A percentile compares a stretch with the other conserved stretches of the same genome.
phyloP scores from a whole-genome alignment of 1,284 basidiomycete genomes.

The Neotropicomus parvogracilis region DNA sequence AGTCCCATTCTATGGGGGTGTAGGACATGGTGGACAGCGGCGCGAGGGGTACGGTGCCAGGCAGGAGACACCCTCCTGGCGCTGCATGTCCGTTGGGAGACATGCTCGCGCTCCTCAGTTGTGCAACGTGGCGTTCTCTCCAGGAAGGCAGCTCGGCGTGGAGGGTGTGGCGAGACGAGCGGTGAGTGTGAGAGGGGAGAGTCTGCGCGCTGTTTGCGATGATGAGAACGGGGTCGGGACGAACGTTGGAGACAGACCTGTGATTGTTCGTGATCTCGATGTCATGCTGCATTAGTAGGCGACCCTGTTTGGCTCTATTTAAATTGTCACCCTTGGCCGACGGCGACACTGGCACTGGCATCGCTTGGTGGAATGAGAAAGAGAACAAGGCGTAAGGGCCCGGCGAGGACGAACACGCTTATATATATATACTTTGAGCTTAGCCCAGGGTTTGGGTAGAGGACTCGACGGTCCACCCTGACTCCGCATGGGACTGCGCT shows the following conservation, averaged over 20 bases:
- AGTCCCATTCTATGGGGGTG: slow-evolving; percentile 53
- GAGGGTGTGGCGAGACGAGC: background rate
- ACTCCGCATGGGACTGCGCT: slow-evolving; percentile 15
- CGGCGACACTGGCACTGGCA: slow-evolving; percentile 23
- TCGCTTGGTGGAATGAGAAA: background rate
- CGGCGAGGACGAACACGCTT: background rate
- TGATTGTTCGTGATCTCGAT: slow-evolving; percentile 14
- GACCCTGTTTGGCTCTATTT: slow-evolving; percentile 31
- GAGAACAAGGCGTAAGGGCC: too few relatives aligned
- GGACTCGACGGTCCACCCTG: slow-evolving; percentile 17
- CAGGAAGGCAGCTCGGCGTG: background rate
- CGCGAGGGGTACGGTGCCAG: slow-evolving; percentile 23
- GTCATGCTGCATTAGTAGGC: slow-evolving; percentile 15
- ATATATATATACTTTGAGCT: too few relatives aligned
- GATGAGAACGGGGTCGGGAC: slow-evolving; percentile 1
- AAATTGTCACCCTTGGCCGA: slow-evolving; percentile 2
- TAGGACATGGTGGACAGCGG: slow-evolving; percentile 4
- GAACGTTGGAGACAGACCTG: slow-evolving; percentile 21
- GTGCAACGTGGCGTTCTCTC: slow-evolving; percentile 11
- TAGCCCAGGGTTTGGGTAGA: slow-evolving; percentile 12
- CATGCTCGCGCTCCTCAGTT: slow-evolving; percentile 14
- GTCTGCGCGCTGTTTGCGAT: background rate
- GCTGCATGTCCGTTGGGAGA: slow-evolving; percentile 1
- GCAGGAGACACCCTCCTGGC: slow-evolving; percentile 4
- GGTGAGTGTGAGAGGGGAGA: background rate